Evolutionary conservation across 768 basidiomycete species (phyloP).

Genomic region (Leccinum olivaceopallidum): DNA sequence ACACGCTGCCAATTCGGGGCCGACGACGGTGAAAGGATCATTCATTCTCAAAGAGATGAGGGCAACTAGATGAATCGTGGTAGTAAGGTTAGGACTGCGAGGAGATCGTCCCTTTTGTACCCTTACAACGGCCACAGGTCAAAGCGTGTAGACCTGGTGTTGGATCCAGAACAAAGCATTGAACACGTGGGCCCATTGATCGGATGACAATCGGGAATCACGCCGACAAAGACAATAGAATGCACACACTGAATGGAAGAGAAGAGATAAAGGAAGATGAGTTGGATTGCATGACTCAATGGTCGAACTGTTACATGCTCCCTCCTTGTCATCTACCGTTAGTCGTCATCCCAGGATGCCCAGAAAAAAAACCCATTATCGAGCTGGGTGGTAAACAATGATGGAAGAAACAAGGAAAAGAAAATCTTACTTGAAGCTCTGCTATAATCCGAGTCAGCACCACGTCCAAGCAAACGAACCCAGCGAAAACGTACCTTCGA

Average conservation of each 20-base stretch:
- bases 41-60: not conserved
- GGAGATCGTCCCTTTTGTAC: not conserved
- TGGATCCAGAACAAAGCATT: not conserved
- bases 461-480: not conserved
- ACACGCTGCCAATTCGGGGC: not conserved
- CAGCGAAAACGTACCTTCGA: constrained; percentile 12
- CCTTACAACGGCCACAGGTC: not conserved
- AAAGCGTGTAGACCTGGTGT: not conserved
- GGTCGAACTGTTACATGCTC: constrained; percentile 21
- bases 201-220: not conserved
- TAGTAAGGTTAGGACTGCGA: not conserved
- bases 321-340: not conserved
- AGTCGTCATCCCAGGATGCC: not conserved
- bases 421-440: constrained; percentile 21
- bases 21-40: not conserved
- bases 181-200: not conserved
- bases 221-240: not conserved
- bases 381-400: not conserved
- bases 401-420: not conserved
- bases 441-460: constrained; percentile 14
- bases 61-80: not conserved
- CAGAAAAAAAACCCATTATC: constrained; percentile 7
- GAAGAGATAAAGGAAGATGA: not conserved
- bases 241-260: not conserved
- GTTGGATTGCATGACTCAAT: constrained; percentile 11